Percentiles rank a stretch among this genome's conserved stretches.
These are phyloP conservation scores for Podospora pseudocomata DNA, from an alignment of 495 filamentous ascomycete genomes.

Conservation along the genomic window DNA sequence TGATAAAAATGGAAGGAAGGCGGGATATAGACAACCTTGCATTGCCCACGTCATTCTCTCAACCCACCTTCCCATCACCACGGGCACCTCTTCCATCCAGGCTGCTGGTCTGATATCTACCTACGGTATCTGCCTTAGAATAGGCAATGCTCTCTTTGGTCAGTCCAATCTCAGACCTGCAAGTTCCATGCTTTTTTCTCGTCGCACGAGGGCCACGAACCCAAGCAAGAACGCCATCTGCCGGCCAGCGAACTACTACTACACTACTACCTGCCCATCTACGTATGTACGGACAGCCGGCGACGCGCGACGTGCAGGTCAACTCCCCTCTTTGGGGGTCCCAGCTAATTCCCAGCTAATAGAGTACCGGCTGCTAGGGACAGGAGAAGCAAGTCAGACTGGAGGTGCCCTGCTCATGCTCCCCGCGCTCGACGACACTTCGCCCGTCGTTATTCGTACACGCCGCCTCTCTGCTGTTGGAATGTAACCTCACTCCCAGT, in stretches of 20 bases:
- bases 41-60: background rate
- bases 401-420: background rate
- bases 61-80: too few species aligned
- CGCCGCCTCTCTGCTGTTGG: slow-evolving; percentile 1
- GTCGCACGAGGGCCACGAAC: background rate
- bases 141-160: too few species aligned
- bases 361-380: background rate
- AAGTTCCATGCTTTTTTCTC: background rate
- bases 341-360: background rate
- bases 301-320: background rate
- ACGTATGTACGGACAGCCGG: background rate
- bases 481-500: background rate
- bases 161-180: background rate
- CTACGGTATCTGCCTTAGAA: too few species aligned
- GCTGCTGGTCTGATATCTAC: too few species aligned
- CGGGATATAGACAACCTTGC: background rate
- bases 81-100: too few species aligned
- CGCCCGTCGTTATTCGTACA: background rate
- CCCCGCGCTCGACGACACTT: background rate
- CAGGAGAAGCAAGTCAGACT: background rate
- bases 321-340: background rate
- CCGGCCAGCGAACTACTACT: too few species aligned
- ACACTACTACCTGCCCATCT: too few species aligned
- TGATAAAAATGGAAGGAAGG: background rate
- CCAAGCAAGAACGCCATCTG: background rate